These are phyloP conservation scores for Paramecium sexaurelia DNA, from an alignment of 73 alveolate genomes.

Conservation along the genomic window DNA sequence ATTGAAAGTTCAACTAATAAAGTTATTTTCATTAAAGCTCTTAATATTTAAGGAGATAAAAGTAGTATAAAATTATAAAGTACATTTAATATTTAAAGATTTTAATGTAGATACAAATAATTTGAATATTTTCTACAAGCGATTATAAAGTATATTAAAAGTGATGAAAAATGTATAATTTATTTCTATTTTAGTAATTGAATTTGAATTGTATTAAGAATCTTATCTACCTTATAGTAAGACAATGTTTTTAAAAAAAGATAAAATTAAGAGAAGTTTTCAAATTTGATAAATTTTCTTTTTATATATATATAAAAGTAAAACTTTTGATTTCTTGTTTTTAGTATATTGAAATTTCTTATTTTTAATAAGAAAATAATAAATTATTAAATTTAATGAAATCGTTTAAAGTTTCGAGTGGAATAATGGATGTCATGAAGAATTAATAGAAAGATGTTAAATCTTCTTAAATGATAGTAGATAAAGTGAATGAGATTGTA, in stretches of 20 bases:
- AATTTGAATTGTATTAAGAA: not conserved
- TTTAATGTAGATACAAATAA: not conserved
- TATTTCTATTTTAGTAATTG: not conserved
- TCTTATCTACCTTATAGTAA: not conserved
- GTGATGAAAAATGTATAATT: not conserved
- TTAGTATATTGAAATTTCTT: no score
- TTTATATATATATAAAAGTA: no score
- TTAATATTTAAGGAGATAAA: not conserved
- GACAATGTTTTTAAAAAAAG: not conserved
- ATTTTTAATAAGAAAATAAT: not conserved
- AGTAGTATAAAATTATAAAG: not conserved
- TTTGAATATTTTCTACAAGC: not conserved
- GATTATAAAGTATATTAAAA: not conserved
- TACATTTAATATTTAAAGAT: not conserved
- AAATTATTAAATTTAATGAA: not conserved
- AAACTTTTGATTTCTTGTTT: no score
- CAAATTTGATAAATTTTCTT: no score
- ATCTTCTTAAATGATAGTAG: not conserved
- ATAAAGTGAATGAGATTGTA: slow-evolving; percentile 20
- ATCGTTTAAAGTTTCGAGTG: slow-evolving; percentile 20
- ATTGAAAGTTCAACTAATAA: not conserved
- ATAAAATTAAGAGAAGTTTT: not conserved
- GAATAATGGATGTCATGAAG: not conserved
- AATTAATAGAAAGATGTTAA: not conserved
- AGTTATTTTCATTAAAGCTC: not conserved